A percentile compares a stretch with the other conserved stretches of the same genome.
These are phyloP conservation scores for Suhomyces sp. DNA, from an alignment of 805 yeast species.

Conservation along the genomic window DNA sequence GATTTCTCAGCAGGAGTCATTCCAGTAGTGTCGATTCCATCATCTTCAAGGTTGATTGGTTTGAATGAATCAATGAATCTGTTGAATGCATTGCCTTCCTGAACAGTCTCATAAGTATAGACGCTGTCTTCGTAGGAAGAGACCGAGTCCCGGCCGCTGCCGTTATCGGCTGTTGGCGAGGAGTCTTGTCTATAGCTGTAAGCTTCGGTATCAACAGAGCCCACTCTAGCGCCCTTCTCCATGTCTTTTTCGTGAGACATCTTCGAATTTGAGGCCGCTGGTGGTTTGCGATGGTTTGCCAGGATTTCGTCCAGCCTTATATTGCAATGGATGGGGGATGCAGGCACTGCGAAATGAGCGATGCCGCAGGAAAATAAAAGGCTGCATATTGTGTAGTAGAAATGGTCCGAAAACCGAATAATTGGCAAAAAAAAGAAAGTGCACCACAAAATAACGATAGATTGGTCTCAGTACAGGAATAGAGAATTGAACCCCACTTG, in stretches of 20 bases:
- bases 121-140: slow-evolving; percentile 6
- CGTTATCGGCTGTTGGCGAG: neutral
- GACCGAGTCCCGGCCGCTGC: neutral
- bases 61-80: slow-evolving; percentile 37
- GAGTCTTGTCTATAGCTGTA: slow-evolving; percentile 11
- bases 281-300: neutral
- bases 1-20: slow-evolving; percentile 41
- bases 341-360: neutral
- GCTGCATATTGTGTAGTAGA: neutral
- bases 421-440: slow-evolving; percentile 1
- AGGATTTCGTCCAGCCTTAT: neutral
- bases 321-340: neutral
- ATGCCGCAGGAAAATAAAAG: neutral
- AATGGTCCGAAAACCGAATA: slow-evolving; percentile 1
- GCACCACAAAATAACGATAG: neutral
- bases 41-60: slow-evolving; percentile 36
- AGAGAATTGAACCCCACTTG: neutral
- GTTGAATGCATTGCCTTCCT: slow-evolving; percentile 14
- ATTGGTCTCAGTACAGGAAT: neutral
- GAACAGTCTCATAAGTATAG: slow-evolving; percentile 9
- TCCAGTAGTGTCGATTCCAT: slow-evolving; percentile 19
- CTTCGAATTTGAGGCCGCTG: neutral
- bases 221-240: neutral
- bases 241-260: slow-evolving; percentile 4
- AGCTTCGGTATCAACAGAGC: slow-evolving; percentile 9